Percentiles rank a stretch among this genome's conserved stretches.
Evolutionary conservation across 1,139 yeast species (phyloP).

Genomic region (Suhomyces maxii): DNA sequence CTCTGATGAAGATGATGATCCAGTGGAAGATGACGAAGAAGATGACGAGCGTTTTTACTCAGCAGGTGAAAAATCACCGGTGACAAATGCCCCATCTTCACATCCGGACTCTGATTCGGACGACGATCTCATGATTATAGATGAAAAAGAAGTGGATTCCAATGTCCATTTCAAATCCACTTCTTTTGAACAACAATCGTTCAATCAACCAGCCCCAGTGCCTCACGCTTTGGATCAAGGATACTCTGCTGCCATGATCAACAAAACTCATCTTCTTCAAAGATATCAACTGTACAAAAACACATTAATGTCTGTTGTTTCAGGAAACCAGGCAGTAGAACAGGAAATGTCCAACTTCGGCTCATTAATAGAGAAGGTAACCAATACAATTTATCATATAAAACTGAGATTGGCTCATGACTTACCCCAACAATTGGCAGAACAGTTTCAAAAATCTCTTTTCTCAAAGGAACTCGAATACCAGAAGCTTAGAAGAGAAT

Average conservation of each 20-base stretch:
- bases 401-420: neutral
- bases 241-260: constrained; percentile 2
- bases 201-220: constrained; percentile 37
- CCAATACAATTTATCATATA: constrained; percentile 1
- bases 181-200: constrained; percentile 15
- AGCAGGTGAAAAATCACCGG: neutral
- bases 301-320: constrained; percentile 1
- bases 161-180: constrained; percentile 21
- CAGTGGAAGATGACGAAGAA: neutral
- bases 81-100: neutral
- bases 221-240: constrained; percentile 23
- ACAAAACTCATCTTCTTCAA: constrained; percentile 8
- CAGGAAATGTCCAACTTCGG: constrained; percentile 3
- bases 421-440: neutral
- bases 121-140: constrained; percentile 25
- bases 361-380: neutral
- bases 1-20: constrained; percentile 10
- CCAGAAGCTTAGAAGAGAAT: constrained; percentile 1
- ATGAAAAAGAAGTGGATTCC: constrained; percentile 19
- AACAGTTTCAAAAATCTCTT: constrained; percentile 2
- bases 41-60: constrained; percentile 1
- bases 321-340: neutral
- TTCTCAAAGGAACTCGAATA: constrained; percentile 7
- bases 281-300: constrained; percentile 6
- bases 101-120: constrained; percentile 15